A percentile compares a stretch with the other conserved stretches of the same genome.
Conservation (phyloP, 176 grass and related monocot species). For the bread wheat (Triticum aestivum) region IWGSC_CS_RefSeq_v2.1 NC_057800.1:648707429-648707928, state of each 20-base stretch:
- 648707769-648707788: neutral
- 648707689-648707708: neutral
- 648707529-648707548: neutral
- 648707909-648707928: too few species aligned
- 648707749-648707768: neutral
- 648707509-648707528: slow-evolving; percentile 11
- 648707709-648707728: neutral
- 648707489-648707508: slow-evolving; percentile 1
- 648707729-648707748: neutral
- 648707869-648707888: neutral
- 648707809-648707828: too few species aligned
- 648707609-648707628: too few species aligned
- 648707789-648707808: neutral
- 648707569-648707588: neutral
- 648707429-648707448: too few species aligned
- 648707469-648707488: neutral
- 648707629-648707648: neutral
- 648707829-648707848: too few species aligned
- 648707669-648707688: neutral
- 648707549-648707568: neutral
- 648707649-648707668: neutral
- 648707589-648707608: neutral
- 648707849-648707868: too few species aligned
- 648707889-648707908: neutral
- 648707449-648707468: neutral